phyloP scores from a whole-genome alignment of 2,329 filamentous ascomycete species.

The Colletotrichum falcatum region DNA sequence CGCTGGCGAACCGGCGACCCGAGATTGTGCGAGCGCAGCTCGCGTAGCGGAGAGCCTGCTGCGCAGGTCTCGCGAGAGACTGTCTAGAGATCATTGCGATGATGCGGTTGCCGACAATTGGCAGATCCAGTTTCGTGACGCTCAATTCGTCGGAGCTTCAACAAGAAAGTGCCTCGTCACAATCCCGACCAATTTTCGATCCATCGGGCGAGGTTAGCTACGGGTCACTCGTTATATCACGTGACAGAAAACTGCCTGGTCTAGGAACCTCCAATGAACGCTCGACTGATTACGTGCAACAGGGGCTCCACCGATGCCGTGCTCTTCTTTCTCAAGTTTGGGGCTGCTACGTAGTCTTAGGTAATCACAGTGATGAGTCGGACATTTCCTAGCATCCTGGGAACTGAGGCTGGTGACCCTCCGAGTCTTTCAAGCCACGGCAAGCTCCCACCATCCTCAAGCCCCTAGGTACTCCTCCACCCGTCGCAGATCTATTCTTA shows the following conservation, averaged over 20 bases:
- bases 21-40: conserved; percentile 67
- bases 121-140: conserved; percentile 49
- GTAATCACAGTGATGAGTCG: conserved; percentile 22
- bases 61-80: conserved; percentile 68
- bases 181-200: conserved; percentile 44
- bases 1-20: conserved; percentile 67
- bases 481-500: conserved; percentile 19
- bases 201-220: conserved; percentile 41
- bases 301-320: conserved; percentile 19
- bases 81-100: conserved; percentile 74
- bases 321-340: background rate
- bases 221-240: conserved; percentile 36
- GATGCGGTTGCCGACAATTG: conserved; percentile 68
- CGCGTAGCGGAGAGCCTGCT: conserved; percentile 68
- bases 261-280: conserved; percentile 33
- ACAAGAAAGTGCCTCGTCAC: conserved; percentile 43
- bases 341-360: background rate
- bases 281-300: conserved; percentile 34
- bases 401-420: conserved; percentile 1
- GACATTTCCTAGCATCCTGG: background rate
- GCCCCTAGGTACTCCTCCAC: background rate
- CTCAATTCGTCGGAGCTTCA: conserved; percentile 42
- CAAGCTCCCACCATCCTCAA: conserved; percentile 1
- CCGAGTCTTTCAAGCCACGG: conserved; percentile 9
- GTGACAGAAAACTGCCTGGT: conserved; percentile 23